Base-by-base conservation (phyloP, 2,329 filamentous ascomycete species). In the Cladophialophora exuberans region DNA sequence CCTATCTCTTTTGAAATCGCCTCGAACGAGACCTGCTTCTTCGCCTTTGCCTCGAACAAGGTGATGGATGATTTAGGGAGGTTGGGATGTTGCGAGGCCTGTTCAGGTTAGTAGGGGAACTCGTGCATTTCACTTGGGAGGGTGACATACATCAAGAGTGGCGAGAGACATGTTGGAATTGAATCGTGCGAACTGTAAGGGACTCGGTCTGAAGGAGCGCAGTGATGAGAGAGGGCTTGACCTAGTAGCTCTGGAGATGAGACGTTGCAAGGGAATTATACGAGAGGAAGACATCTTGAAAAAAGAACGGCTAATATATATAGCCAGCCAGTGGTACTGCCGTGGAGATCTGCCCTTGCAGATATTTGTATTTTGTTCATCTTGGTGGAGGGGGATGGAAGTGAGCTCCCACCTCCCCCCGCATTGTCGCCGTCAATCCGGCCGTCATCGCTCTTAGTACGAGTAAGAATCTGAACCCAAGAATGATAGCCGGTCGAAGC, bases 41-140 rank as follows among this genome's bases (percentile, higher is more conserved):
- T 70, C 44, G 89, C 86, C 74, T 96, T 97, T 62, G 88, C 90
- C 30, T 84, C 80, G 75, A 95, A 95, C 60, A 97, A 87, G 4
- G 84, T 83, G 60, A 82, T 78, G 9, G 88, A 86, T 63, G 88
- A 85, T 18, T 79, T 71, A 2, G 90, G 89, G 36, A 96, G 86
- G 63, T 84, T 81, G 60, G 83, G 81, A 56, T 82, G 79, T 59
- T 90, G 81, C 26, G 86, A 83, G 54, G 81, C 77, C 87, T 90
- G 59, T 20, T 30, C 30, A 15, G 56, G 39, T 62, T 61, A 62
- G 60, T 54, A 11, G n/a, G n/a, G n/a, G n/a, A n/a, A n/a, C n/a
- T n/a, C n/a, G 22, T 30, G 20, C 45, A 68, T 66, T 38, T 69
- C 67, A 25, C 64, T 6, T 28, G 10, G 42, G 28, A 48, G 9